A percentile compares a stretch with the other conserved stretches of the same genome.
These are phyloP conservation scores for Diaporthe australafricana DNA, from an alignment of 2,329 filamentous ascomycete species.

Conservation along the genomic window DNA sequence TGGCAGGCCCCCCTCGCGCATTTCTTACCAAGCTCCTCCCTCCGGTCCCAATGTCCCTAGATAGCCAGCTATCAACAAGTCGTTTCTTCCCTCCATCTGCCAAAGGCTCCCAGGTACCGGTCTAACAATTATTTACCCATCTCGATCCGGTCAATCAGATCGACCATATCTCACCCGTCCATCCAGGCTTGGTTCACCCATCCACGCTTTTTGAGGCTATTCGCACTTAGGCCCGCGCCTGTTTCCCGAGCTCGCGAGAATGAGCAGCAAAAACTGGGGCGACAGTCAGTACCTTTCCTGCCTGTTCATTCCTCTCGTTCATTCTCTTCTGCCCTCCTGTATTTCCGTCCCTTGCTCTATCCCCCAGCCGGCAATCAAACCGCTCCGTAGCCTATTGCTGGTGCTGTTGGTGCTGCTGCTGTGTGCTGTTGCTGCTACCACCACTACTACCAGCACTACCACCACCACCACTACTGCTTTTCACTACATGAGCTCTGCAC, in stretches of 20 bases:
- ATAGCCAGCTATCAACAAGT: constrained; percentile 36
- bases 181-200: background rate
- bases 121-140: constrained; percentile 37
- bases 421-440: constrained; percentile 36
- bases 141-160: constrained; percentile 31
- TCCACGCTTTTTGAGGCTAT: constrained; percentile 34
- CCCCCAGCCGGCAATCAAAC: background rate
- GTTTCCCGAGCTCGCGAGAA: constrained; percentile 22
- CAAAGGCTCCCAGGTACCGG: constrained; percentile 27
- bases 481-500: background rate
- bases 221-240: constrained; percentile 23
- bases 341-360: background rate
- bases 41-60: constrained; percentile 25
- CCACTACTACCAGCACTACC: constrained; percentile 56
- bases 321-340: too few species aligned
- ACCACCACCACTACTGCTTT: too few species aligned
- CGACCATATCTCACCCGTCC: constrained; percentile 26
- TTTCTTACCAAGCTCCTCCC: constrained; percentile 21
- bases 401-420: background rate
- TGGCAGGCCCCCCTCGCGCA: background rate
- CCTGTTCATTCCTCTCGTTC: constrained; percentile 29
- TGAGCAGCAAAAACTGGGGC: constrained; percentile 39
- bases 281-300: constrained; percentile 36
- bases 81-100: constrained; percentile 25
- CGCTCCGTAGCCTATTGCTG: constrained; percentile 1